These are phyloP conservation scores for Colletotrichum lindemuthianum DNA, from an alignment of 2,329 filamentous ascomycete genomes.

Conservation along the genomic window DNA sequence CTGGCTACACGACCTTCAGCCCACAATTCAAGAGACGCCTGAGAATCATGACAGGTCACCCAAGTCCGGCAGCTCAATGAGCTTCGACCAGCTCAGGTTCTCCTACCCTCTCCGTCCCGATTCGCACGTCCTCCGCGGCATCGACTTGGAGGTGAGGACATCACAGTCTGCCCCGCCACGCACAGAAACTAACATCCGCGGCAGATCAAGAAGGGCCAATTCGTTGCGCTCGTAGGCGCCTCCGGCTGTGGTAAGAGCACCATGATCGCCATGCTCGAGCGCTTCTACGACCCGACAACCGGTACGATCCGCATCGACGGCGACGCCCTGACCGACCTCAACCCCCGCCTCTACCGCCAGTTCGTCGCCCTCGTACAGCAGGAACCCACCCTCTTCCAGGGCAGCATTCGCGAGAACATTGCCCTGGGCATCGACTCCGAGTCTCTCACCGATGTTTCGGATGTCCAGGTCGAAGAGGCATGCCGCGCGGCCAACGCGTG, in stretches of 20 bases:
- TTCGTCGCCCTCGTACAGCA: conserved; percentile 67
- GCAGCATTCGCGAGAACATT: conserved; percentile 59
- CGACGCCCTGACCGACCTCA: conserved; percentile 52
- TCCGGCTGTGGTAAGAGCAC: conserved; percentile 71
- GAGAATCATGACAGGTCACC: conserved; percentile 51
- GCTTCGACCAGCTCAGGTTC: conserved; percentile 68
- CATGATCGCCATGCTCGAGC: conserved; percentile 62
- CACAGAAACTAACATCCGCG: conserved; percentile 5
- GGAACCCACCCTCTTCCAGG: conserved; percentile 63
- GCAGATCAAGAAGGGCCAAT: conserved; percentile 57
- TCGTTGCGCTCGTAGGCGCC: conserved; percentile 64
- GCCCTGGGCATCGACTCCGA: conserved; percentile 45
- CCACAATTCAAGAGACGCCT: conserved; percentile 52
- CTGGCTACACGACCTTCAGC: conserved; percentile 55
- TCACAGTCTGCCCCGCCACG: too few species aligned
- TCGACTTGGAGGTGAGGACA: conserved; percentile 49
- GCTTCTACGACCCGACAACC: conserved; percentile 54
- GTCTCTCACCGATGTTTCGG: conserved; percentile 39
- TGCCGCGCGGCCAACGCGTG: conserved; percentile 59
- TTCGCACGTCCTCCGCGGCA: conserved; percentile 52
- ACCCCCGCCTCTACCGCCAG: conserved; percentile 61
- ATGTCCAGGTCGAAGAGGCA: conserved; percentile 52
- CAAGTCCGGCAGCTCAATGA: conserved; percentile 49
- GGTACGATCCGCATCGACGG: conserved; percentile 59
- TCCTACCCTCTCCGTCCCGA: conserved; percentile 65